Base-by-base conservation (phyloP, 179 eudicot genomes). In the Carnegiea gigantea region DNA sequence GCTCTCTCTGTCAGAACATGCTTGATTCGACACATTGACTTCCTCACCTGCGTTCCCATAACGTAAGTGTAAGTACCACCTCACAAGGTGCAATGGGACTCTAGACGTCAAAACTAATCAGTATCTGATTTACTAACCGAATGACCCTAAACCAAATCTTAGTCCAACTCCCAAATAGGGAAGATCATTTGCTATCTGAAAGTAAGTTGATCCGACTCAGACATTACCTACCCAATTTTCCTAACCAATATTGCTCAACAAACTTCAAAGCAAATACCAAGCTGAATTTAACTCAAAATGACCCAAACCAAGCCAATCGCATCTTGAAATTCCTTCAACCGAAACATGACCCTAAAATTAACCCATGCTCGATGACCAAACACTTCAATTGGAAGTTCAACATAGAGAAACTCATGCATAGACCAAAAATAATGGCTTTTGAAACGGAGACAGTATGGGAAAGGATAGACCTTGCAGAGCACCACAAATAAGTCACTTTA, bases 1-100 rank as follows among this genome's bases (percentile, higher is more conserved):
- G 95, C 97, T 86, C 95, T 93, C 86, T 95, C 98, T 5, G 97
- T 95, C 62, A 95, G 88, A 9, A 91, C 98, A 40, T 93, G 98
- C 86, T 95, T 95, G 90, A 95, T 90, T 72, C 98, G 84, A 77
- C 94, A 91, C 98, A 92, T 93, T 59, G 98, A 91, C 82, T 90
- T 93, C 86, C 90, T 86, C 9, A 92, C 98, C 98, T 95, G 88
- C 82, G 84, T 48, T 80, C 79, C 40, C 0, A 68, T 13, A 67
- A 75, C 23, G 26, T 28, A 13, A 44, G 40, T 8, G 40, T 13
- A 26, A 59, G 36, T 14, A 21, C 17, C 51, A 57, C 11, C 26
- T 28, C 43, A 38, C 12, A 15, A 48, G 26, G 28, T 28, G 57
- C 72, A 53, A 62, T 23, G 68, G 62, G 30, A 62, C 12, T 62